These are phyloP conservation scores for Tremella mesenterica DNA, from an alignment of 768 basidiomycete genomes.

Conservation along the genomic window DNA sequence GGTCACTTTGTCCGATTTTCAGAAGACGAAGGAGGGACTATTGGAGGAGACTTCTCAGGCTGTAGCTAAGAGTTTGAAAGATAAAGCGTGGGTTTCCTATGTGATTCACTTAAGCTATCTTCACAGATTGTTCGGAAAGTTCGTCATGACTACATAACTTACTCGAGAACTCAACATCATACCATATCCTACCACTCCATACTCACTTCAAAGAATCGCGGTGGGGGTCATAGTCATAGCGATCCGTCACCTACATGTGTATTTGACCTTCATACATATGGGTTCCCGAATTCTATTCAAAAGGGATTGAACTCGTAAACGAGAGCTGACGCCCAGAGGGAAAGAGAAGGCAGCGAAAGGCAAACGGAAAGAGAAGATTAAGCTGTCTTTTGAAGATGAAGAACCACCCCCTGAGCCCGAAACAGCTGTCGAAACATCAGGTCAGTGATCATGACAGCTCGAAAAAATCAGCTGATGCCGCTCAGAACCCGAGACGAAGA, in stretches of 20 bases:
- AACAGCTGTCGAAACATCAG: conserved; percentile 6
- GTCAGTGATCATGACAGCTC: conserved; percentile 4
- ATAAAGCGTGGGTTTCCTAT: conserved; percentile 40
- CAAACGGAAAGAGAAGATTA: conserved; percentile 80
- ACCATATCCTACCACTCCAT: no score
- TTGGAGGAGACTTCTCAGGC: conserved; percentile 86
- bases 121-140: background rate
- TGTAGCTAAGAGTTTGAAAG: conserved; percentile 57
- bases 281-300: no score
- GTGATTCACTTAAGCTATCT: background rate
- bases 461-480: conserved; percentile 6
- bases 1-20: conserved; percentile 84
- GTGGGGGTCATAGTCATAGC: no score
- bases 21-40: conserved; percentile 73
- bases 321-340: background rate
- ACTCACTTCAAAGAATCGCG: no score
- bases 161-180: no score
- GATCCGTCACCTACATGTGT: no score
- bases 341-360: conserved; percentile 70
- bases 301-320: background rate
- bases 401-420: conserved; percentile 45
- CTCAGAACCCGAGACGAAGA: conserved; percentile 51
- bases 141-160: no score
- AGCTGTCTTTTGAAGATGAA: conserved; percentile 87
- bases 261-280: no score